Conservation (phyloP, 768 basidiomycete species). For the Phaeotremella fagi region DNA sequence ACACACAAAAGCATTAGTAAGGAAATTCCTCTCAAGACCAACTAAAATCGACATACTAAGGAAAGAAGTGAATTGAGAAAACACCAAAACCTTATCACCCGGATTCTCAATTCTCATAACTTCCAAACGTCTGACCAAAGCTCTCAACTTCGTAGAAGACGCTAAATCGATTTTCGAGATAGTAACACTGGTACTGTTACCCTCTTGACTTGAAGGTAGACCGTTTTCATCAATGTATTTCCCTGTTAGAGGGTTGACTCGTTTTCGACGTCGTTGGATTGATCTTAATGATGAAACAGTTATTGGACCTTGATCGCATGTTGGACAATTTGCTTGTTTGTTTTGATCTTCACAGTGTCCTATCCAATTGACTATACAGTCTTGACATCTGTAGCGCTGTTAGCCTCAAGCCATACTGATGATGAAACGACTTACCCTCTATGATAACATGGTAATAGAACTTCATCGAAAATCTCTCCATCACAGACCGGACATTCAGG, state of each 20-base stretch:
- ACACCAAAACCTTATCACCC: conserved; percentile 56
- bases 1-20: neutral
- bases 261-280: conserved; percentile 30
- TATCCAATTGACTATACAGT: conserved; percentile 75
- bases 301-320: conserved; percentile 54
- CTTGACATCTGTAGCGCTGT: conserved; percentile 69
- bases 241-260: conserved; percentile 32
- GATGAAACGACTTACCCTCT: conserved; percentile 48
- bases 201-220: conserved; percentile 2
- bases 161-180: conserved; percentile 77
- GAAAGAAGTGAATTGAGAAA: conserved; percentile 47
- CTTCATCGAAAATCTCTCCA: conserved; percentile 57
- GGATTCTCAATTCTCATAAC: conserved; percentile 56
- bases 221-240: conserved; percentile 18
- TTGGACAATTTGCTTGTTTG: conserved; percentile 71
- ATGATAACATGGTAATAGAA: conserved; percentile 45
- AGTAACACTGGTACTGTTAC: conserved; percentile 50
- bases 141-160: conserved; percentile 86
- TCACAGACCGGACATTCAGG: conserved; percentile 49
- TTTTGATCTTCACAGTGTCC: conserved; percentile 64
- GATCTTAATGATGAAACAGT: conserved; percentile 39
- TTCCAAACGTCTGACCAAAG: conserved; percentile 70
- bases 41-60: conserved; percentile 23
- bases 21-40: neutral
- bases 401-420: neutral